phyloP scores from a whole-genome alignment of 2,329 filamentous ascomycete species.

The Cylindrodendrum hubeiense region DNA sequence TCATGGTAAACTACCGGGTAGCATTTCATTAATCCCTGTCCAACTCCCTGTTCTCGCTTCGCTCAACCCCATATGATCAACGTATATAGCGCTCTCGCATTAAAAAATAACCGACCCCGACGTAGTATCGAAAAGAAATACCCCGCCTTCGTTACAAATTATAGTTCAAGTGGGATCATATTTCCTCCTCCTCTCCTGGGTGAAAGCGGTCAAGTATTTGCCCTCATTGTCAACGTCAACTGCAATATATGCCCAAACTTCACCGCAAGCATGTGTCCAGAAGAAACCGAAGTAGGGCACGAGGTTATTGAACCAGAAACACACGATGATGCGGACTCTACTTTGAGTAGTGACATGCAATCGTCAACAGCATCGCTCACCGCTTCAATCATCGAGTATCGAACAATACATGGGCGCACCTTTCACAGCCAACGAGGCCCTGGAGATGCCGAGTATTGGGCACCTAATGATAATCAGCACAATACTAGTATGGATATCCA shows the following conservation, averaged over 20 bases:
- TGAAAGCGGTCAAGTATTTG: too few relatives aligned
- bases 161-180: too few relatives aligned
- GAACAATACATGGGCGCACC: conserved; percentile 21
- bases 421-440: conserved; percentile 23
- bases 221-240: neutral
- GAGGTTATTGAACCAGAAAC: neutral
- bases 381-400: conserved; percentile 25
- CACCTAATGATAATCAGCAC: conserved; percentile 21
- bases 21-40: neutral
- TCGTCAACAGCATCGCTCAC: conserved; percentile 24
- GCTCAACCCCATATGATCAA: neutral
- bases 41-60: neutral
- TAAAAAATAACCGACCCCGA: neutral
- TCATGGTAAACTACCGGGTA: neutral
- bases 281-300: neutral
- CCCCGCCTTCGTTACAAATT: neutral
- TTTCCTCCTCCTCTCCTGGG: too few relatives aligned
- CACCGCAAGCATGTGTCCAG: neutral
- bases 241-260: neutral
- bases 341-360: neutral
- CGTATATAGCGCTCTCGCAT: neutral
- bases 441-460: conserved; percentile 23
- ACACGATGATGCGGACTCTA: conserved; percentile 14
- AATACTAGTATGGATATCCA: conserved; percentile 23
- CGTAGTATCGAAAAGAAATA: neutral